Evolutionary conservation across 306 rosid genomes (phyloP).

Genomic region (Begonia peltatifolia): DNA sequence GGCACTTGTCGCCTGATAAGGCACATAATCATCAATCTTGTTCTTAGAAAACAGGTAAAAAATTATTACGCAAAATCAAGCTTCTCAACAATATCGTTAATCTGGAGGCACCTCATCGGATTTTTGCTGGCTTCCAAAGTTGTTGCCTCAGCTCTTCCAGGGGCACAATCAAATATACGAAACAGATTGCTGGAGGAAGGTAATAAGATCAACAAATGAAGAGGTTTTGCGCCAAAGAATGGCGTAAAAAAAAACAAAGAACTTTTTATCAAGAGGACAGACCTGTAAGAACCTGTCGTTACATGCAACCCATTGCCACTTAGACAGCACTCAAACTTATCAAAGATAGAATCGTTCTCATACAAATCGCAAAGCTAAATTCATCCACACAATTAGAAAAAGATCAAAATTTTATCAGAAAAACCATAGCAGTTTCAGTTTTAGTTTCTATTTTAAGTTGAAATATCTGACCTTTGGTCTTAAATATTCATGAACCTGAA

Average conservation of each 20-base stretch:
- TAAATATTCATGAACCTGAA: slow-evolving; percentile 86
- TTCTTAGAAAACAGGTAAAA: slow-evolving; percentile 5
- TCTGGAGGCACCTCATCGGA: slow-evolving; percentile 68
- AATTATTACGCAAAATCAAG: not conserved
- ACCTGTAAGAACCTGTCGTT: slow-evolving; percentile 97
- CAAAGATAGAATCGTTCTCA: slow-evolving; percentile 95
- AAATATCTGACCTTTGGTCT: slow-evolving; percentile 82
- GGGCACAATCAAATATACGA: slow-evolving; percentile 76
- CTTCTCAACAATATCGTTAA: not conserved
- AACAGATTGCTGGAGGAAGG: slow-evolving; percentile 65
- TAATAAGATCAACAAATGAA: slow-evolving; percentile 7
- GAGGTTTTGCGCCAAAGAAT: not conserved
- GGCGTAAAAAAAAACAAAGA: not conserved
- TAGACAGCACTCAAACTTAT: slow-evolving; percentile 91
- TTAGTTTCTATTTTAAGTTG: slow-evolving; percentile 3
- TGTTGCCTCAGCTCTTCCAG: slow-evolving; percentile 62
- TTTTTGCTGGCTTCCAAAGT: slow-evolving; percentile 98
- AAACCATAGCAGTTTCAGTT: slow-evolving; percentile 4
- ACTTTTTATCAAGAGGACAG: slow-evolving; percentile 3
- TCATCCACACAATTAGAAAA: slow-evolving; percentile 8
- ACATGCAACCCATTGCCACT: slow-evolving; percentile 90
- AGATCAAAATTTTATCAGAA: not conserved
- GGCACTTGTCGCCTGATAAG: slow-evolving; percentile 79
- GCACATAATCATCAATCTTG: slow-evolving; percentile 2
- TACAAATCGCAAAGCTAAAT: slow-evolving; percentile 86